Percentiles rank a stretch among this genome's conserved stretches.
Evolutionary conservation across 345 rosid genomes (phyloP).

Genomic region (Populus nigra): DNA sequence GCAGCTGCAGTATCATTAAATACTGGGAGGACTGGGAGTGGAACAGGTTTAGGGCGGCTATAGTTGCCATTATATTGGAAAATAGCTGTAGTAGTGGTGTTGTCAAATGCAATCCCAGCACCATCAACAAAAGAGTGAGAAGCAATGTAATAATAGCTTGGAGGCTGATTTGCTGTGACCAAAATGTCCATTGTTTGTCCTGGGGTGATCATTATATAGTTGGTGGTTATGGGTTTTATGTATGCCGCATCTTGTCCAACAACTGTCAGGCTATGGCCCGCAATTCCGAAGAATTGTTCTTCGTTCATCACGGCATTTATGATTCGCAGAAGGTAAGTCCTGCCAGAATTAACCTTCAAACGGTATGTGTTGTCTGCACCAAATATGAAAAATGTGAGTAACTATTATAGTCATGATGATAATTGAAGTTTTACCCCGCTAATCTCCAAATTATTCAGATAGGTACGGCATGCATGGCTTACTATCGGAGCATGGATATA

Average conservation of each 20-base stretch:
- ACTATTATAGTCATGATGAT: too few species aligned
- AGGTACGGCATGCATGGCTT: neutral
- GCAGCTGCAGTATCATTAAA: constrained; percentile 21
- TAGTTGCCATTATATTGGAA: constrained; percentile 50
- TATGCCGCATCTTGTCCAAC: constrained; percentile 42
- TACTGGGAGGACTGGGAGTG: constrained; percentile 28
- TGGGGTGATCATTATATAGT: constrained; percentile 60
- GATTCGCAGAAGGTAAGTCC: constrained; percentile 39
- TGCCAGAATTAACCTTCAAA: constrained; percentile 19
- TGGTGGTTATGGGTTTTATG: constrained; percentile 19
- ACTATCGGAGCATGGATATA: constrained; percentile 30
- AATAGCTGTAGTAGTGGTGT: constrained; percentile 81
- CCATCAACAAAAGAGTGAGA: constrained; percentile 53
- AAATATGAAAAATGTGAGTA: too few species aligned
- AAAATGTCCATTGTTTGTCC: constrained; percentile 81
- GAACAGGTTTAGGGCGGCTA: constrained; percentile 20
- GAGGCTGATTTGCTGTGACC: constrained; percentile 64
- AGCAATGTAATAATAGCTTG: constrained; percentile 74
- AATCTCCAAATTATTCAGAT: neutral
- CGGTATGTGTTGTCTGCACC: constrained; percentile 34
- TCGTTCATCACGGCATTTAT: constrained; percentile 34
- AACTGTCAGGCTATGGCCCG: constrained; percentile 33
- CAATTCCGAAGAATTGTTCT: constrained; percentile 33
- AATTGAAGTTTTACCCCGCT: neutral
- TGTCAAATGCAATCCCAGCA: constrained; percentile 42